Conservation (phyloP, 768 basidiomycete genomes). For the Porphyrellus cyaneotinctus region DNA sequence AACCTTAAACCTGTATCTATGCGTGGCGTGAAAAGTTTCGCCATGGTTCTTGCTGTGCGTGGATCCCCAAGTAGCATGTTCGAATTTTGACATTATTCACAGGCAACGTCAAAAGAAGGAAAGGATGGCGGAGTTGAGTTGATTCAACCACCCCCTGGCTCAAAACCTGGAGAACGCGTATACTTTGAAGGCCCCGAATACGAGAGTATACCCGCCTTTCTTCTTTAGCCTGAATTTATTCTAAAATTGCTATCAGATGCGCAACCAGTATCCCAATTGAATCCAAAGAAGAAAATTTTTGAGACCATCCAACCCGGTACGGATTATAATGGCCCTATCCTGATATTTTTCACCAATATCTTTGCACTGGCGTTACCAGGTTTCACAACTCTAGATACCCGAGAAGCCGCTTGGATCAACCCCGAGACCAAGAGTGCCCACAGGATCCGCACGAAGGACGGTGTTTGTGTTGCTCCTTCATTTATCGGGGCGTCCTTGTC, state of each 20-base stretch:
- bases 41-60: slow-evolving; percentile 92
- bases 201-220: slow-evolving; percentile 51
- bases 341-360: neutral
- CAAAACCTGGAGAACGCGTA: slow-evolving; percentile 87
- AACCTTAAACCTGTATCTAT: slow-evolving; percentile 95
- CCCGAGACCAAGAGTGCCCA: slow-evolving; percentile 74
- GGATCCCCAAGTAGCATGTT: neutral
- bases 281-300: slow-evolving; percentile 99
- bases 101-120: slow-evolving; percentile 90
- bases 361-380: slow-evolving; percentile 36
- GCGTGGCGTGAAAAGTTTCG: slow-evolving; percentile 97
- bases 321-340: slow-evolving; percentile 7
- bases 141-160: slow-evolving; percentile 79
- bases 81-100: slow-evolving; percentile 2
- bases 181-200: slow-evolving; percentile 92
- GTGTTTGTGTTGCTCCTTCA: slow-evolving; percentile 74
- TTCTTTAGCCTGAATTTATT: neutral
- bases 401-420: slow-evolving; percentile 85
- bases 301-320: slow-evolving; percentile 91
- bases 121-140: slow-evolving; percentile 90
- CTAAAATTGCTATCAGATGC: slow-evolving; percentile 38
- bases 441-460: slow-evolving; percentile 81
- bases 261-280: slow-evolving; percentile 76
- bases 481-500: slow-evolving; percentile 91
- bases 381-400: slow-evolving; percentile 84